These are phyloP conservation scores for Podospora pseudoanserina DNA, from an alignment of 495 filamentous ascomycete genomes.

Conservation along the genomic window DNA sequence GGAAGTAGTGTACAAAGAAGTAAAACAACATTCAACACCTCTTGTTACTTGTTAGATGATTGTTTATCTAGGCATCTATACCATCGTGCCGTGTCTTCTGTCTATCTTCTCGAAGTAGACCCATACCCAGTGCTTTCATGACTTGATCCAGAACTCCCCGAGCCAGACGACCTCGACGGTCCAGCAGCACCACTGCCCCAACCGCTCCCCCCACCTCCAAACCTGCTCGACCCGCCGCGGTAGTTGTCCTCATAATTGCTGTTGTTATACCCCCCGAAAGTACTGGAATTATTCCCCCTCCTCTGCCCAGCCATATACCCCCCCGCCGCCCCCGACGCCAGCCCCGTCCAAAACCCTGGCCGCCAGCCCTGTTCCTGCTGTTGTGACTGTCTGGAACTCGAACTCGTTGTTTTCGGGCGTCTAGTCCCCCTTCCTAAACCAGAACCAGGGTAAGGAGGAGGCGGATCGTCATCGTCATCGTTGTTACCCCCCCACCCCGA, in stretches of 20 bases:
- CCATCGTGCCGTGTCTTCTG: not conserved
- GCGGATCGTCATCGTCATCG: conserved; percentile 46
- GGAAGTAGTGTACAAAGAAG: not conserved
- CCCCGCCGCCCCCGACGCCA: conserved; percentile 66
- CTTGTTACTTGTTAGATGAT: not conserved
- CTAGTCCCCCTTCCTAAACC: not conserved
- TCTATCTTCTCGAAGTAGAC: conserved; percentile 71
- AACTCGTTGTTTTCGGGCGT: not conserved
- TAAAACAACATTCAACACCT: not conserved
- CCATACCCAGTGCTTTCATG: conserved; percentile 88
- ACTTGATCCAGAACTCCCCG: conserved; percentile 48
- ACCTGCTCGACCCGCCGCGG: conserved; percentile 38
- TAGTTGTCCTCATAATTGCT: conserved; percentile 33
- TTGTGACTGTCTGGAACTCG: not conserved
- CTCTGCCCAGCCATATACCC: conserved; percentile 63
- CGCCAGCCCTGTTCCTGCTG: conserved; percentile 55
- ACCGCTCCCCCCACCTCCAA: conserved; percentile 15
- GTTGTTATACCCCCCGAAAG: conserved; percentile 40
- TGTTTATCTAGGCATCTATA: not conserved
- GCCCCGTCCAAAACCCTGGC: conserved; percentile 86
- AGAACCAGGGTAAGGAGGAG: conserved; percentile 54
- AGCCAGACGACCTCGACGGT: conserved; percentile 26
- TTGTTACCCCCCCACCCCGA: conserved; percentile 31
- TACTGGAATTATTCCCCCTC: conserved; percentile 32
- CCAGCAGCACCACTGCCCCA: not conserved